Percentiles rank a stretch among this genome's conserved stretches.
Evolutionary conservation across 768 basidiomycete genomes (phyloP).

Genomic region (Podaxis sp.): DNA sequence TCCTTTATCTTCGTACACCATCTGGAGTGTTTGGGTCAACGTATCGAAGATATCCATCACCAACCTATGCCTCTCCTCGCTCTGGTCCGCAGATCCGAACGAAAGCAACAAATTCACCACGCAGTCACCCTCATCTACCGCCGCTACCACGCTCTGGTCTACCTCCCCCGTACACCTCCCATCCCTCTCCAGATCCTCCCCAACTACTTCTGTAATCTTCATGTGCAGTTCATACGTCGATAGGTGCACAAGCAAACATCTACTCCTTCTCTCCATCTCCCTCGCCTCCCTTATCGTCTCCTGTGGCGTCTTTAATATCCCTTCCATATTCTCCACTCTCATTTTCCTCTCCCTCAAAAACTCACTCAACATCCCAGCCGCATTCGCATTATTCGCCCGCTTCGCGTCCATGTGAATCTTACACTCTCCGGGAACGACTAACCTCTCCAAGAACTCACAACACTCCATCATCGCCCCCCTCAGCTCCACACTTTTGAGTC

Average conservation of each 20-base stretch:
- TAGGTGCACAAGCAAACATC: constrained; percentile 1
- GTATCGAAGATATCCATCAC: constrained; percentile 4
- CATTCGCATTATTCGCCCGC: constrained; percentile 9
- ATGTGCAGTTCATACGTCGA: neutral
- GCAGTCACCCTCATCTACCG: neutral
- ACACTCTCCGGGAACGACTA: constrained; percentile 5
- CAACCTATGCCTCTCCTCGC: constrained; percentile 4
- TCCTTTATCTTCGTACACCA: constrained; percentile 8
- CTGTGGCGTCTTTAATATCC: constrained; percentile 6
- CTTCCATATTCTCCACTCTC: constrained; percentile 8
- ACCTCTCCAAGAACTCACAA: constrained; percentile 5
- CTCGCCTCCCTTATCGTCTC: neutral
- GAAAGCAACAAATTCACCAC: neutral
- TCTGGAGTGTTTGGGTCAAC: neutral
- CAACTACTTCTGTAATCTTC: neutral
- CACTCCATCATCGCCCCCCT: constrained; percentile 5
- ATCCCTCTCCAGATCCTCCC: neutral
- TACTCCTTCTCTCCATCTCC: neutral
- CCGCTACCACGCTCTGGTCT: neutral
- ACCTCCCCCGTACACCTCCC: too few relatives aligned
- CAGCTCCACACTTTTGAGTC: neutral
- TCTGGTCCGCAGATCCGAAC: neutral
- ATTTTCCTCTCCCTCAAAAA: constrained; percentile 6
- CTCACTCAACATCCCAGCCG: neutral
- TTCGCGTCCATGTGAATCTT: constrained; percentile 1